phyloP scores from a whole-genome alignment of 495 filamentous ascomycete species.

The Penicillium silybi region DNA sequence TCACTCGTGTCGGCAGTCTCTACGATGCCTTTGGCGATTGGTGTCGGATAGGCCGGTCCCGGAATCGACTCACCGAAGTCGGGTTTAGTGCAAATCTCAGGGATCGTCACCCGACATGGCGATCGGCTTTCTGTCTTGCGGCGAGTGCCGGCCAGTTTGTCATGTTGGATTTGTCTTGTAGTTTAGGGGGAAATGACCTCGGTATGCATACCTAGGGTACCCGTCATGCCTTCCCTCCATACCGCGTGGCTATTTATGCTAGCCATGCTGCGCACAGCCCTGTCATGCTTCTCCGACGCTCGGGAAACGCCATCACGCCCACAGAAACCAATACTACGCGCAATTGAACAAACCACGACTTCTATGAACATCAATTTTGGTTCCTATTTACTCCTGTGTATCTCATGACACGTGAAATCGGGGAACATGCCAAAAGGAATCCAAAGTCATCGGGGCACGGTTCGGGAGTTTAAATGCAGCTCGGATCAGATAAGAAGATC shows the following conservation, averaged over 20 bases:
- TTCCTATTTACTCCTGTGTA: neutral
- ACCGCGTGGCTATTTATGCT: neutral
- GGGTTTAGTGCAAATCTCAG: neutral
- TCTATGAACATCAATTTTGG: neutral
- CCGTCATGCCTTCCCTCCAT: neutral
- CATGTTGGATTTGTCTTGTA: neutral
- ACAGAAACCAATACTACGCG: neutral
- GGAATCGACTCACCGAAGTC: slow-evolving; percentile 14
- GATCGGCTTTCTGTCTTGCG: neutral
- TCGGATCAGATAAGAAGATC: slow-evolving; percentile 23
- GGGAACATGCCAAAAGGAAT: neutral
- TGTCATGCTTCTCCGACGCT: neutral
- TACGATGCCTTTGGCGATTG: neutral
- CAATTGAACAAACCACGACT: neutral
- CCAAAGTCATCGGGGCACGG: slow-evolving; percentile 3
- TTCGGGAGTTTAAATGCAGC: slow-evolving; percentile 7
- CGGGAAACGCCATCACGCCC: neutral
- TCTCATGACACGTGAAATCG: neutral
- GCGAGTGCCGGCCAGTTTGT: neutral
- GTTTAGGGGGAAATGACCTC: neutral
- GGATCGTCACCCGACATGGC: neutral
- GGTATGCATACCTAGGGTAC: neutral
- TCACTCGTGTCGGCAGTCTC: neutral
- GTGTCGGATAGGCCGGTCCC: slow-evolving; percentile 11
- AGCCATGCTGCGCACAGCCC: neutral